These are phyloP conservation scores for Pseudocercospora musae DNA, from an alignment of 2,329 filamentous ascomycete genomes.

Conservation along the genomic window DNA sequence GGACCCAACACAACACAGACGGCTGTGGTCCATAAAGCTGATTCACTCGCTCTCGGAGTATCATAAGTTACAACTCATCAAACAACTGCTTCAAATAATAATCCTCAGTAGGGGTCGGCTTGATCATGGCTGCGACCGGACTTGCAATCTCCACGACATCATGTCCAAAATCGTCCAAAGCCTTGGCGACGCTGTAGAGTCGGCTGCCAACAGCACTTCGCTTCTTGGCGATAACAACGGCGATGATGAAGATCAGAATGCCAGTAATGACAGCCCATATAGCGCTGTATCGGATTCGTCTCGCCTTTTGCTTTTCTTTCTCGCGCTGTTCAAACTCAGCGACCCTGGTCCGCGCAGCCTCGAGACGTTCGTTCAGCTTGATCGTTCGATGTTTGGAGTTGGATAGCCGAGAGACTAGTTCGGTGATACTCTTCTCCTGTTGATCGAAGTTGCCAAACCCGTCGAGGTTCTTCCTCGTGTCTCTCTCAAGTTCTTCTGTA, in stretches of 20 bases:
- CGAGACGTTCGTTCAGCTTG: slow-evolving; percentile 60
- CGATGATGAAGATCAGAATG: not conserved
- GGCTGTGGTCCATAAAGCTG: not conserved
- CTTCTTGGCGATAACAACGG: slow-evolving; percentile 28
- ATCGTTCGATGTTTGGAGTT: slow-evolving; percentile 59
- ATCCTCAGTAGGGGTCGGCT: slow-evolving; percentile 26
- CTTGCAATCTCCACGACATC: slow-evolving; percentile 22
- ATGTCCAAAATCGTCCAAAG: slow-evolving; percentile 20
- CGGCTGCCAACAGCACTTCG: slow-evolving; percentile 22
- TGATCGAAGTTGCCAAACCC: slow-evolving; percentile 60
- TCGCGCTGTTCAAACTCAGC: slow-evolving; percentile 67
- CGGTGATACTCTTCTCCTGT: slow-evolving; percentile 62
- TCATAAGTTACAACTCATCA: slow-evolving; percentile 24
- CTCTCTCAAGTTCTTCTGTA: slow-evolving; percentile 56
- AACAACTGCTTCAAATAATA: slow-evolving; percentile 31
- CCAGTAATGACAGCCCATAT: slow-evolving; percentile 27
- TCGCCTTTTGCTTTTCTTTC: slow-evolving; percentile 64
- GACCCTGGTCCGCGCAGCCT: slow-evolving; percentile 60
- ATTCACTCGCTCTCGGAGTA: not conserved
- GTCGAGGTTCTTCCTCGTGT: slow-evolving; percentile 60
- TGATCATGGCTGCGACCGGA: slow-evolving; percentile 19
- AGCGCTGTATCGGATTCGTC: slow-evolving; percentile 30
- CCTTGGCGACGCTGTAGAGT: slow-evolving; percentile 19
- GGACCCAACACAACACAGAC: not conserved
- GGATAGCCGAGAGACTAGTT: slow-evolving; percentile 60